These are phyloP conservation scores for Claviceps sp. DNA, from an alignment of 2,329 filamentous ascomycete species.

Conservation along the genomic window DNA sequence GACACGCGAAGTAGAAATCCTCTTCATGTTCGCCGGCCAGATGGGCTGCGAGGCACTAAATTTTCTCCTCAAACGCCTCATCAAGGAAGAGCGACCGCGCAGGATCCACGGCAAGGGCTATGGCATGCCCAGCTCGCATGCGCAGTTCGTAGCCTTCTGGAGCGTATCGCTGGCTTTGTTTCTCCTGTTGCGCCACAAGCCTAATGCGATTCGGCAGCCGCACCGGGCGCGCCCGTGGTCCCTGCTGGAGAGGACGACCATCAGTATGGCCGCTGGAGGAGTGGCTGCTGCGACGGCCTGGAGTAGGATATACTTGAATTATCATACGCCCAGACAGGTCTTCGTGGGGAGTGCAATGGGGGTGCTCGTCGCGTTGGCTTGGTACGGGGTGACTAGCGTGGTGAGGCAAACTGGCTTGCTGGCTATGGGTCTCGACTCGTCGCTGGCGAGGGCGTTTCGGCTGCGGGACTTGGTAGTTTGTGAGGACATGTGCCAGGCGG, in stretches of 20 bases:
- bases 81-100: constrained; percentile 80
- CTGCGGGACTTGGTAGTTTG: constrained; percentile 73
- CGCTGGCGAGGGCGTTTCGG: constrained; percentile 51
- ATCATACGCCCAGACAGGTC: constrained; percentile 83
- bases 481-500: constrained; percentile 81
- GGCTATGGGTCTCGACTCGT: constrained; percentile 55
- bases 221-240: constrained; percentile 35
- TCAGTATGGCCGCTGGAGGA: constrained; percentile 40
- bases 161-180: constrained; percentile 74
- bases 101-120: constrained; percentile 87
- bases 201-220: constrained; percentile 20
- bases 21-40: constrained; percentile 84
- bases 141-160: constrained; percentile 91
- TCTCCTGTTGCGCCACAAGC: constrained; percentile 65
- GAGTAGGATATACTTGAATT: constrained; percentile 81
- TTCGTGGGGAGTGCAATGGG: constrained; percentile 66
- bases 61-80: constrained; percentile 74
- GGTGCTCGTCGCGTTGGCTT: constrained; percentile 53
- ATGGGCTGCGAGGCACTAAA: constrained; percentile 85
- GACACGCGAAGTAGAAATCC: constrained; percentile 78
- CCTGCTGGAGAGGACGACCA: constrained; percentile 42
- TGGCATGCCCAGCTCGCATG: constrained; percentile 90
- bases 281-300: constrained; percentile 59
- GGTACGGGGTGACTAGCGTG: constrained; percentile 63
- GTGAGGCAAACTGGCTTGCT: constrained; percentile 56